phyloP scores from a whole-genome alignment of 371 early-diverging fungal genomes.

The Neoconidiobolus thromboides region DNA sequence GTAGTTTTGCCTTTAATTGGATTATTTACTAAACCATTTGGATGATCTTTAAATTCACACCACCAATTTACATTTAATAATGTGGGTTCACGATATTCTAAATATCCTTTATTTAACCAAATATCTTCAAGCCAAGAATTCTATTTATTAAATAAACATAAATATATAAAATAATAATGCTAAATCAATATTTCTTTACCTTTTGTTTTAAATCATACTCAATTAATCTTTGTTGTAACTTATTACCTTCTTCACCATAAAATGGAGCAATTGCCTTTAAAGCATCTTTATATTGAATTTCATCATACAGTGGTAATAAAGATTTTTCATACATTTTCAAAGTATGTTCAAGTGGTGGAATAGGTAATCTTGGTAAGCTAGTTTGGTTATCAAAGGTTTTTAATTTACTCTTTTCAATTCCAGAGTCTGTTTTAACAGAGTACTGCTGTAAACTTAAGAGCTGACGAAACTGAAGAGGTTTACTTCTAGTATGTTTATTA shows the following conservation, averaged over 20 bases:
- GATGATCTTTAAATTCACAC: conserved; percentile 44
- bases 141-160: neutral
- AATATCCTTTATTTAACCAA: conserved; percentile 77
- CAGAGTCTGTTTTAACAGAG: too few species aligned
- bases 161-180: neutral
- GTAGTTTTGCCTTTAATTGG: conserved; percentile 31
- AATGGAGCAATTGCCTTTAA: conserved; percentile 20
- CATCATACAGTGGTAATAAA: conserved; percentile 20
- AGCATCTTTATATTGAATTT: conserved; percentile 16
- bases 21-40: conserved; percentile 20
- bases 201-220: conserved; percentile 25
- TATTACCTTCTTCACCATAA: conserved; percentile 20
- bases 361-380: conserved; percentile 28
- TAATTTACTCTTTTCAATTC: neutral
- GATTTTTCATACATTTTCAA: conserved; percentile 22
- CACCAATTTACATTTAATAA: conserved; percentile 83
- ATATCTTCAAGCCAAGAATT: conserved; percentile 72
- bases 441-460: too few species aligned
- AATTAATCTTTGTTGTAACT: conserved; percentile 33
- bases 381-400: conserved; percentile 14
- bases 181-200: neutral
- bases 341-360: conserved; percentile 30
- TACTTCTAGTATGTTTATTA: too few species aligned
- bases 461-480: too few species aligned
- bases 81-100: conserved; percentile 65